These are phyloP conservation scores for Talaromyces trachyspermus DNA, from an alignment of 495 filamentous ascomycete species.

Conservation along the genomic window DNA sequence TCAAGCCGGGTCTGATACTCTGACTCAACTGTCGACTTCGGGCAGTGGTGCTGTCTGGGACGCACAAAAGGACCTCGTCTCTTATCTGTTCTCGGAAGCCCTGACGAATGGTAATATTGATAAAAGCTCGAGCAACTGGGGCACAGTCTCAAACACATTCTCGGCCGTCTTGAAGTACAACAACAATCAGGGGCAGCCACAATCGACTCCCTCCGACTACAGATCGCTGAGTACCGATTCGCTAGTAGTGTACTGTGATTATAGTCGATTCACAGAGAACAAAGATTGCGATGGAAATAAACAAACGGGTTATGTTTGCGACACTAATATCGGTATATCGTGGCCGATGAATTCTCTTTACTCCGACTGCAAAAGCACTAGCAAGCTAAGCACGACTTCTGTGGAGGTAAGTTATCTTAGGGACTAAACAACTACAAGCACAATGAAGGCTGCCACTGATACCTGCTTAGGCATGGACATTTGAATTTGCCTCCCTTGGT, in stretches of 20 bases:
- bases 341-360: background rate
- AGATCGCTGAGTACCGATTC: background rate
- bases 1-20: background rate
- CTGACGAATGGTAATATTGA: background rate
- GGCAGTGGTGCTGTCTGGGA: background rate
- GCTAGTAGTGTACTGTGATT: background rate
- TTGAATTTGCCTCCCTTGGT: background rate
- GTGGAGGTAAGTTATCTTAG: background rate
- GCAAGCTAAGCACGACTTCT: background rate
- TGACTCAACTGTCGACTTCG: background rate
- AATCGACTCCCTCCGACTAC: background rate
- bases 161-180: background rate
- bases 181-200: background rate
- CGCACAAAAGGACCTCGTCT: background rate
- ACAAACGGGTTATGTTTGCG: background rate
- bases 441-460: background rate
- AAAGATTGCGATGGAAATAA: background rate
- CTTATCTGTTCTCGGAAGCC: background rate
- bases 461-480: background rate
- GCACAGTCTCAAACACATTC: background rate
- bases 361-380: background rate
- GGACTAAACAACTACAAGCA: background rate
- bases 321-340: background rate
- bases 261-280: background rate
- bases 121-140: background rate